Evolutionary conservation across 2,329 filamentous ascomycete genomes (phyloP).

Genomic region (Fusarium sarcochroum): DNA sequence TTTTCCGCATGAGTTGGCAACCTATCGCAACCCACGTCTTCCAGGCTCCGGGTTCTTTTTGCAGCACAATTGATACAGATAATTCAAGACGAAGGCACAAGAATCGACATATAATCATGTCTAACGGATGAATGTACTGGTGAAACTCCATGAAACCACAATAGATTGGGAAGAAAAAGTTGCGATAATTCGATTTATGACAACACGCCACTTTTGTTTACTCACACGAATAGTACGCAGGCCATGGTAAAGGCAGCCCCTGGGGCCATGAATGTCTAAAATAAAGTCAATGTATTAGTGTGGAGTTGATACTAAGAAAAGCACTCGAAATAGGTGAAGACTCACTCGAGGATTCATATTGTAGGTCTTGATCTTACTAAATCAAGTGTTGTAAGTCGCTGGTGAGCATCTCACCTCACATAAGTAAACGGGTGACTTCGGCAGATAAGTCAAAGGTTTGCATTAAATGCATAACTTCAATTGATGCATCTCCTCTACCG

Average conservation of each 20-base stretch:
- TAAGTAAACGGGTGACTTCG: constrained; percentile 22
- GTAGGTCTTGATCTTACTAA: neutral
- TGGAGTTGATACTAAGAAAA: neutral
- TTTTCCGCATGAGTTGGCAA: neutral
- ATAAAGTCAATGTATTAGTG: constrained; percentile 13
- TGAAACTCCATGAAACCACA: neutral
- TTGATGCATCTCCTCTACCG: constrained; percentile 44
- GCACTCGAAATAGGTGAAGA: accelerated
- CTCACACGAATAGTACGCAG: constrained; percentile 63
- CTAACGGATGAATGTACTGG: too few species aligned
- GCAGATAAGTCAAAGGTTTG: constrained; percentile 1
- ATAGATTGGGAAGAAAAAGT: neutral
- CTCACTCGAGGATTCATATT: constrained; percentile 52
- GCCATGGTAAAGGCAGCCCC: constrained; percentile 69
- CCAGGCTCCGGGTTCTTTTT: neutral
- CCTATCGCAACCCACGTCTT: neutral
- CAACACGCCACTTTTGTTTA: constrained; percentile 40
- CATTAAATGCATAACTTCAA: constrained; percentile 48
- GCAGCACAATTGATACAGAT: neutral
- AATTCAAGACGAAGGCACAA: too few species aligned
- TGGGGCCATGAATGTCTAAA: constrained; percentile 63
- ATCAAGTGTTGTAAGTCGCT: constrained; percentile 1
- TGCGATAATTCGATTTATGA: constrained; percentile 1
- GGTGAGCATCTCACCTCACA: constrained; percentile 16
- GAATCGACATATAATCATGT: too few species aligned